Evolutionary conservation across 2,329 filamentous ascomycete genomes (phyloP).

Genomic region (Esteya vermicola): DNA sequence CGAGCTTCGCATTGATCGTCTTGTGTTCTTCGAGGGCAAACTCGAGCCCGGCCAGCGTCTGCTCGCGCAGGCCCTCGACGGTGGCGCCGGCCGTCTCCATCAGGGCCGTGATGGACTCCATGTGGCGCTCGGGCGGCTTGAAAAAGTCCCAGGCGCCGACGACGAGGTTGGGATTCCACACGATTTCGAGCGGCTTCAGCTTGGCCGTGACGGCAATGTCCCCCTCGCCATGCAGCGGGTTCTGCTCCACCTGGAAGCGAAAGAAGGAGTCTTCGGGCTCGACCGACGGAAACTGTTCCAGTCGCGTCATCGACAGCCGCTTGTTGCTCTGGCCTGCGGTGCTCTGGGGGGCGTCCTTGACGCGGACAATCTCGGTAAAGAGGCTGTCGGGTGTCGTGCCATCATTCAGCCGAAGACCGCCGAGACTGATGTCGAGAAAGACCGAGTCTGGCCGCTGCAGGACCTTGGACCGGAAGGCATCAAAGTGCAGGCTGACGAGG

Average conservation of each 20-base stretch:
- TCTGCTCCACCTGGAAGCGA: constrained; percentile 82
- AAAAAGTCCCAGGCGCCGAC: constrained; percentile 91
- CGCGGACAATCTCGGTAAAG: constrained; percentile 87
- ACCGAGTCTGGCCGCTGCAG: constrained; percentile 84
- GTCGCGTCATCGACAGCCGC: constrained; percentile 37
- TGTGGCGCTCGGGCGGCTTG: constrained; percentile 86
- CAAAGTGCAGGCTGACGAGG: constrained; percentile 82
- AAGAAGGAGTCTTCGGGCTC: constrained; percentile 84
- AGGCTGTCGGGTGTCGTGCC: constrained; percentile 84
- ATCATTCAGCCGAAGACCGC: constrained; percentile 87
- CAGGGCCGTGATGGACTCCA: constrained; percentile 93
- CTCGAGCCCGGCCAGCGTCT: constrained; percentile 88
- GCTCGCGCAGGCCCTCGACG: constrained; percentile 85
- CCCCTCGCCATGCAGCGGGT: constrained; percentile 82
- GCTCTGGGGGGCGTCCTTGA: constrained; percentile 76
- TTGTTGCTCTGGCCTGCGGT: constrained; percentile 21
- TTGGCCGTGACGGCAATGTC: constrained; percentile 85
- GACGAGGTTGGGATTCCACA: constrained; percentile 92
- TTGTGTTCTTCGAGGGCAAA: constrained; percentile 97
- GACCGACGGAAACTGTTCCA: constrained; percentile 26
- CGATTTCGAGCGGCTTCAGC: constrained; percentile 87
- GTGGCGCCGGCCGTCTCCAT: constrained; percentile 94
- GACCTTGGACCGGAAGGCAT: constrained; percentile 83
- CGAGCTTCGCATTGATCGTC: constrained; percentile 90
- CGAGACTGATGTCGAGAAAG: constrained; percentile 76